Evolutionary conservation across 192 early-diverging fungal genomes (phyloP), one percentile per base, ranked within the genome.

Genomic region (Lunasporangiospora selenospora): DNA sequence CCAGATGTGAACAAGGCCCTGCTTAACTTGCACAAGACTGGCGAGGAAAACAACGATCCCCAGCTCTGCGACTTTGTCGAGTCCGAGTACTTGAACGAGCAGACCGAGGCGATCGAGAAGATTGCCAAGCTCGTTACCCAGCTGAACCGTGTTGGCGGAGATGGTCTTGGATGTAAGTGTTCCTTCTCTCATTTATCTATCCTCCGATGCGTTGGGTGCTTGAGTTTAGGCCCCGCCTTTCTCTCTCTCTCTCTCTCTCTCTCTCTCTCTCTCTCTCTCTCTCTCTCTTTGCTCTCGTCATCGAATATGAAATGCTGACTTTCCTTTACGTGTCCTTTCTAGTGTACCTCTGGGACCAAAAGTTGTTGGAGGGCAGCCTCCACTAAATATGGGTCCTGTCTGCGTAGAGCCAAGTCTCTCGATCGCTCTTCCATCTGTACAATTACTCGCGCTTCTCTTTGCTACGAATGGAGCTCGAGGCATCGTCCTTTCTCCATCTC

Each of bases 1-100:
- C 52, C 29, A 80, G 83, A 86, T 75, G 84, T 86, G 54, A 86
- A 84, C 76, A 86, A 82, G 56, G 67, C 75, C 15, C 62, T 86
- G 10, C 58, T 84, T 33, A 83, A 86, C 48, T 65, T 84, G 36
- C 82, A 84, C 65, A 79, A 81, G 51, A 61, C 83, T 32, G 79
- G 62, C 1, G 85, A 82, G 43, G 67, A 73, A 29, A 78, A 79
- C 45, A 70, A 61, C 57, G 85, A 86, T 56, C 77, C 85, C 27
- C 82, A 86, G 55, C 64, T 84, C 51, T 78, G 77, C 47, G 82
- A 86, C 26, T 84, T 81, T 38, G 66, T 84, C 57, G 82, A 84
- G 48, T 60, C 75, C 16, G 65, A 64, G 15, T 84, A 77, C 57
- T 65, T 86, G 16, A 56, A 62, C 23, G 85, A 86, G 62, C 82